Evolutionary conservation across 495 filamentous ascomycete species (phyloP), one percentile per base, ranked within the genome.

Genomic region (Aspergillus taichungensis): DNA sequence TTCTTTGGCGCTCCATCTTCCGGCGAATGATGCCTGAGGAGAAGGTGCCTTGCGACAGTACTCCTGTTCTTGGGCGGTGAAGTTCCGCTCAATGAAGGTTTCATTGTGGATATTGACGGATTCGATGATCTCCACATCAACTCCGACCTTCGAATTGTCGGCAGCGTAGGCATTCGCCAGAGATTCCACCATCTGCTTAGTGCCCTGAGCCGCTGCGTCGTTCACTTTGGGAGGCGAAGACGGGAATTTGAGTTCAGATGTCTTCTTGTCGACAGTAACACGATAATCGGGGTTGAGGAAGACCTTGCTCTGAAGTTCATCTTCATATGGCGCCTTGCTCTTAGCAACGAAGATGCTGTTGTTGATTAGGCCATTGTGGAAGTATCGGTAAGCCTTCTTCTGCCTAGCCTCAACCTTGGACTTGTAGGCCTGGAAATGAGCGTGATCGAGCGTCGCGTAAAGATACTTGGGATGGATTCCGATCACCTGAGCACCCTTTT

Each of bases 291-390:
- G 92, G 73, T 99, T 90, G 42, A 99, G 80, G 70, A 99, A 89
- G 52, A 97, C 83, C 47, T 82, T 71, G 61, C 76, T 77, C 67
- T 91, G 82, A 57, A 89, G 83, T n/a, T 84, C 80, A 41, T 94
- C 87, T 31, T 81, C 79, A 68, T 96, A 99, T 32, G 92, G 92
- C 27, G 89, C 75, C 60, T 88, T 78, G 55, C 73, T 79, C 79
- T 99, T 99, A 53, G 94, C 88, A 42, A 90, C 87, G 70, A 99
- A 99, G 64, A 99, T 79, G 52, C 82, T 87, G 69, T 99, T 95
- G 74, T 89, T 92, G 73, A 97, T 88, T 60, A 97, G 73, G 45
- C 90, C 88, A 57, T 94, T 94, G 72, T 99, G 92, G 78, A 90
- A 92, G 76, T 85, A 99, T 35, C 92, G 80, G 72, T 99, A 99